These are phyloP conservation scores for Sugiyamaella lignohabitans DNA, from an alignment of 805 yeast species.

Conservation along the genomic window DNA sequence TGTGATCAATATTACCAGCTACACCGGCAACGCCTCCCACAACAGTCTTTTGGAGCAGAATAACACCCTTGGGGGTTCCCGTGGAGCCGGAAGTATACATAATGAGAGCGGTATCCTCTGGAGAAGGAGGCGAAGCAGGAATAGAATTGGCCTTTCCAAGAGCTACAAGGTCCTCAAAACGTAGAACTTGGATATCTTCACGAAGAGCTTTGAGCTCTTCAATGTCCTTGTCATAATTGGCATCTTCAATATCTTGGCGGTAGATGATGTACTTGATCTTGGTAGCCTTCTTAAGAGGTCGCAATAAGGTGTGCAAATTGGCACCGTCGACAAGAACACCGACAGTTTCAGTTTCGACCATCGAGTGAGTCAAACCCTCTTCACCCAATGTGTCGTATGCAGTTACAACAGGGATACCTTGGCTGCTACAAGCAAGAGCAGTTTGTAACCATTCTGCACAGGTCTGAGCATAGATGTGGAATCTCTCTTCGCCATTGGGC, in stretches of 20 bases:
- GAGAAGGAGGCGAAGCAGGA: conserved; percentile 41
- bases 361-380: conserved; percentile 70
- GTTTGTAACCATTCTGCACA: conserved; percentile 88
- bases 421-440: conserved; percentile 70
- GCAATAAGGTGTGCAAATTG: conserved; percentile 57
- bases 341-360: conserved; percentile 70
- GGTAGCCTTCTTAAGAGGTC: conserved; percentile 61
- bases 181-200: conserved; percentile 66
- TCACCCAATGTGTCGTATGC: conserved; percentile 96
- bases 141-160: conserved; percentile 53
- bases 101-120: conserved; percentile 61
- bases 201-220: conserved; percentile 56
- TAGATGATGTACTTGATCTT: conserved; percentile 65
- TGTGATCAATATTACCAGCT: conserved; percentile 50
- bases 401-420: conserved; percentile 80
- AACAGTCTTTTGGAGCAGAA: conserved; percentile 57
- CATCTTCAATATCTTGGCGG: conserved; percentile 50
- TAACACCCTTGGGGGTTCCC: conserved; percentile 82
- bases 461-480: conserved; percentile 85
- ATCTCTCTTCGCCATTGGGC: conserved; percentile 51
- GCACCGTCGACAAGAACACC: conserved; percentile 82
- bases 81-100: conserved; percentile 88
- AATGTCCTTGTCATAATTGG: conserved; percentile 55
- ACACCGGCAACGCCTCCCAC: conserved; percentile 87
- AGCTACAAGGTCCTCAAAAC: conserved; percentile 57